These are phyloP conservation scores for Cladosporium velox DNA, from an alignment of 2,329 filamentous ascomycete genomes.

Conservation along the genomic window DNA sequence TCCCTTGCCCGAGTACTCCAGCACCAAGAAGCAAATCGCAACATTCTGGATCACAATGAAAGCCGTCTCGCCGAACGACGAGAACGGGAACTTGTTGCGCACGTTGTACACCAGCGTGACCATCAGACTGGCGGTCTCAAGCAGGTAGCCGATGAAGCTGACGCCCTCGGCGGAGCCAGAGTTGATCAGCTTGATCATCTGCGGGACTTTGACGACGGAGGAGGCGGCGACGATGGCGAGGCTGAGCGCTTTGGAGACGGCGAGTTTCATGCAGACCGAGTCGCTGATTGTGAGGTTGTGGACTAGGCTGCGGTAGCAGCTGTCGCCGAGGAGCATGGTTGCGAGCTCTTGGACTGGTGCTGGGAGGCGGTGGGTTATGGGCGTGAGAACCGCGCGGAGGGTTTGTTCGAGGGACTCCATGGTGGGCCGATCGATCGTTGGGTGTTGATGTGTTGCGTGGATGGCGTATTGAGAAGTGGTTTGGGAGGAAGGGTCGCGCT, in stretches of 20 bases:
- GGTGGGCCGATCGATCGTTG: conserved; percentile 20
- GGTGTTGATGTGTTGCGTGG: background rate
- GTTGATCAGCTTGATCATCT: conserved; percentile 87
- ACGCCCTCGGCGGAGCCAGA: conserved; percentile 81
- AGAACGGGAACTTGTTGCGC: conserved; percentile 90
- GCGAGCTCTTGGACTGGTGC: conserved; percentile 72
- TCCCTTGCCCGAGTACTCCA: conserved; percentile 74
- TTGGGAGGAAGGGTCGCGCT: background rate
- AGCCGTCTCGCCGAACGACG: conserved; percentile 92
- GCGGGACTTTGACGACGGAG: conserved; percentile 91
- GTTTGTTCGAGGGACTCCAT: conserved; percentile 50
- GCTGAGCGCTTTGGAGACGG: conserved; percentile 87
- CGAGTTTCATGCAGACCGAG: conserved; percentile 80
- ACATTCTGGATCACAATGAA: conserved; percentile 92
- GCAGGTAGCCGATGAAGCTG: conserved; percentile 85
- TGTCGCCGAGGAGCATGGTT: conserved; percentile 74
- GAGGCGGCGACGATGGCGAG: conserved; percentile 91
- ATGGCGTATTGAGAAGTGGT: background rate
- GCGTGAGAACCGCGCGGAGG: conserved; percentile 46
- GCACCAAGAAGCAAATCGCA: conserved; percentile 79
- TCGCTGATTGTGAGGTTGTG: conserved; percentile 80
- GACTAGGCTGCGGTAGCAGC: conserved; percentile 84
- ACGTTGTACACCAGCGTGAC: conserved; percentile 91
- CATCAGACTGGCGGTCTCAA: conserved; percentile 85
- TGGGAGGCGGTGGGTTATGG: conserved; percentile 57